These are phyloP conservation scores for Thelonectria blattea DNA, from an alignment of 2,329 filamentous ascomycete species.

Conservation along the genomic window DNA sequence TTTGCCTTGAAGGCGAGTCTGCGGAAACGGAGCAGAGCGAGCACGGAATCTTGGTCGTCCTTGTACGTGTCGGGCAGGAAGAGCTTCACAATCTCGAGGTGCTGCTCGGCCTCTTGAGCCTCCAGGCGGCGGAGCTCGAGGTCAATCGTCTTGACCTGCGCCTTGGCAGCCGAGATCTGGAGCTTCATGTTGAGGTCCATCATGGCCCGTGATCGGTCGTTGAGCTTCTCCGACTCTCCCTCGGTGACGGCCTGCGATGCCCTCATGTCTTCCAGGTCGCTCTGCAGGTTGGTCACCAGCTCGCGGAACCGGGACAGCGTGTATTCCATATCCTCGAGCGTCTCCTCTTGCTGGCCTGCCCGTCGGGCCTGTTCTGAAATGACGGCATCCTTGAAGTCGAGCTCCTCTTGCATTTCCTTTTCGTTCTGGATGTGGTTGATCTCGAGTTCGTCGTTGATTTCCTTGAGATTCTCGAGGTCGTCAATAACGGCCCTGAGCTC, in stretches of 20 bases:
- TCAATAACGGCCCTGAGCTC: constrained; percentile 82
- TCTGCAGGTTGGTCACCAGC: constrained; percentile 83
- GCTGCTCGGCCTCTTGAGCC: constrained; percentile 85
- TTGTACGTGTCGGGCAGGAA: constrained; percentile 88
- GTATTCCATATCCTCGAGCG: constrained; percentile 87
- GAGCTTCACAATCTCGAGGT: constrained; percentile 85
- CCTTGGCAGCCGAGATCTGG: constrained; percentile 86
- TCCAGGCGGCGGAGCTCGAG: constrained; percentile 86
- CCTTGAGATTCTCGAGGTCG: constrained; percentile 86
- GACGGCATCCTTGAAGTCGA: constrained; percentile 85
- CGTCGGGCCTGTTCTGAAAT: constrained; percentile 82
- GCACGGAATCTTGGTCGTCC: constrained; percentile 81
- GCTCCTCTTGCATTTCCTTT: constrained; percentile 91
- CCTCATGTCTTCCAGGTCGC: constrained; percentile 88
- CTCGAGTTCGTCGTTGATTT: constrained; percentile 94
- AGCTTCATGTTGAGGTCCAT: constrained; percentile 96
- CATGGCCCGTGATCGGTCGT: constrained; percentile 87
- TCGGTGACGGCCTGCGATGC: constrained; percentile 93
- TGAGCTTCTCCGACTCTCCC: constrained; percentile 89
- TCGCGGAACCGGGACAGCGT: constrained; percentile 88
- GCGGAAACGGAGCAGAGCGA: constrained; percentile 86
- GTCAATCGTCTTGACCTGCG: constrained; percentile 93
- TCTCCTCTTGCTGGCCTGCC: constrained; percentile 76
- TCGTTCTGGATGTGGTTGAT: constrained; percentile 91
- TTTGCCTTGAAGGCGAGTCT: constrained; percentile 87